These are phyloP conservation scores for Plasmodium gallinaceum DNA, from an alignment of 169 alveolate genomes.

Conservation along the genomic window DNA sequence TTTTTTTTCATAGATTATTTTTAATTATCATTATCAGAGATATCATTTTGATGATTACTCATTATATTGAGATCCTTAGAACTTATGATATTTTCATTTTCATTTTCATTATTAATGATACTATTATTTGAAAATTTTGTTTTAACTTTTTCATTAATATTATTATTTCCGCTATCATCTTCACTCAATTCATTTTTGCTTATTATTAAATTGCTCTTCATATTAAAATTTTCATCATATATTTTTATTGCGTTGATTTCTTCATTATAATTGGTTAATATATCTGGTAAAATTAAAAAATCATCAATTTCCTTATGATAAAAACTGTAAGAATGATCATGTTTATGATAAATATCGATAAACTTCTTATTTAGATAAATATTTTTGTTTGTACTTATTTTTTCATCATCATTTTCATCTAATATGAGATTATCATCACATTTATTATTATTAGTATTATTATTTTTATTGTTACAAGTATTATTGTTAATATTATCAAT, in stretches of 20 bases:
- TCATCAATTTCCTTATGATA: constrained; percentile 62
- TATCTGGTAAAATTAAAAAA: constrained; percentile 36
- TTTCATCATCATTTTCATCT: not conserved
- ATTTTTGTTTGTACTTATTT: constrained; percentile 18
- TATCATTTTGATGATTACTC: not conserved
- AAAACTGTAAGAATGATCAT: constrained; percentile 39
- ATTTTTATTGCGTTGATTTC: not conserved
- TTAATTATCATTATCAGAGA: not conserved
- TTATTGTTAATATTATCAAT: constrained; percentile 20
- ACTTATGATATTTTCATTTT: not conserved
- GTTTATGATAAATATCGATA: constrained; percentile 62
- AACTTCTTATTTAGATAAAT: constrained; percentile 25
- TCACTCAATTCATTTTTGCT: not conserved
- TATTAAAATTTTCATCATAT: not conserved
- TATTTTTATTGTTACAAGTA: not conserved
- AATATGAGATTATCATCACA: not conserved
- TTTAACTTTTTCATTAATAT: not conserved
- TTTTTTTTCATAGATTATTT: not conserved
- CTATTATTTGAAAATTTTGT: not conserved
- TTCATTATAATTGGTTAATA: not conserved
- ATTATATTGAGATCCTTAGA: too few relatives aligned
- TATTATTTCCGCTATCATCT: not conserved
- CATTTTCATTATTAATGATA: not conserved
- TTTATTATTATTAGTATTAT: not conserved
- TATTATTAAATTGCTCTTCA: not conserved